Percentiles rank a stretch among this genome's conserved stretches.
phyloP scores from a whole-genome alignment of 2,329 filamentous ascomycete genomes.

The Fusarium buharicum region DNA sequence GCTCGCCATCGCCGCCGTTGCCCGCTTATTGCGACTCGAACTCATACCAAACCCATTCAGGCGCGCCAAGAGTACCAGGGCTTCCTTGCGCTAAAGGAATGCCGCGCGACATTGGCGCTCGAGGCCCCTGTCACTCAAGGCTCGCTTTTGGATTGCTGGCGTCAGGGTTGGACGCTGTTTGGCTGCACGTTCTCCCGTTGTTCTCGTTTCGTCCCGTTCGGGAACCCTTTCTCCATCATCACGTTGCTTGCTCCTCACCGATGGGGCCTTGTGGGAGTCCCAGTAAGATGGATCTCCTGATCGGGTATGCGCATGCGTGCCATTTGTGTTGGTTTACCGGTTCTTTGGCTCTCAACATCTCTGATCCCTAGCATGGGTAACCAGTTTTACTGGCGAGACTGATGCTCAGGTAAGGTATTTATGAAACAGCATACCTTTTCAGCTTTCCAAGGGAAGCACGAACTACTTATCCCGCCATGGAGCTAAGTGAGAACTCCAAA shows the following conservation, averaged over 20 bases:
- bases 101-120: slow-evolving; percentile 25
- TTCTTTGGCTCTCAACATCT: background rate
- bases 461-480: background rate
- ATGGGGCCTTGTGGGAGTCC: slow-evolving; percentile 9
- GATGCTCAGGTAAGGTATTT: background rate
- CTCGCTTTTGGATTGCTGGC: slow-evolving; percentile 31
- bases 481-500: no score
- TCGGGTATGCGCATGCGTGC: slow-evolving; percentile 19
- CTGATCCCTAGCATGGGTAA: background rate
- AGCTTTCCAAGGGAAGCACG: background rate
- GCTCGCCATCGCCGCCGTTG: slow-evolving; percentile 22
- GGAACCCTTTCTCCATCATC: slow-evolving; percentile 28
- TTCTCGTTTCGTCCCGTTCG: slow-evolving; percentile 40
- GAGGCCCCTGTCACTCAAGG: slow-evolving; percentile 5
- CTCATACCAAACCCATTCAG: slow-evolving; percentile 4
- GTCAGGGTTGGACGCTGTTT: slow-evolving; percentile 22
- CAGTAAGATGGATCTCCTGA: slow-evolving; percentile 14
- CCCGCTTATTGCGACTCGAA: slow-evolving; percentile 12
- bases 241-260: slow-evolving; percentile 36
- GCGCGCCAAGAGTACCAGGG: slow-evolving; percentile 7
- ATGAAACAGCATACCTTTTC: background rate
- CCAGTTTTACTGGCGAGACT: background rate
- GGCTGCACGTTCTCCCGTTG: slow-evolving; percentile 35
- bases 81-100: slow-evolving; percentile 34
- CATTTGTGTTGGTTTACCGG: slow-evolving; percentile 2